Base-by-base conservation (phyloP, 2,329 filamentous ascomycete species). In the Drechslera avenae region DNA sequence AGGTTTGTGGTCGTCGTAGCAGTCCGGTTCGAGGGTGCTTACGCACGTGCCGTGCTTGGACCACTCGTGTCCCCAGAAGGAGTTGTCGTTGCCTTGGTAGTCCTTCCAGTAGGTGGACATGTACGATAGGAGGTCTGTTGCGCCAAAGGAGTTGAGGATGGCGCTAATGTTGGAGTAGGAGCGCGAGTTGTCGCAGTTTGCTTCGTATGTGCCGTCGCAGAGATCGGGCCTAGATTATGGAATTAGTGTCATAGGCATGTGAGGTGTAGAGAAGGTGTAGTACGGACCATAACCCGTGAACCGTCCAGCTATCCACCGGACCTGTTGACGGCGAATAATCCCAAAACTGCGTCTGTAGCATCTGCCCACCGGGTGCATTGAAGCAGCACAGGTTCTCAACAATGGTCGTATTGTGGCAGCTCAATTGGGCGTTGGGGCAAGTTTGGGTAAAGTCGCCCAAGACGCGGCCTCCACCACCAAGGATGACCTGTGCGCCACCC, bases 321-420 rank as follows among this genome's bases (percentile, higher is more conserved):
- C 89, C 87, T 3, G 84, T 81, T 1, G 80, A 75, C 1, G 87
- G 87, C 50, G 81, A 68, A 0, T 84, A 82, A 65, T 91, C 88
- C 88, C 88, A 91, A 74, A 91, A 91, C 63, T 91, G 88, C 2
- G 89, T 91, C 71, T 85, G 83, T 4, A 91, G 79, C 36, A 91
- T 75, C 55, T 89, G 83, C 6, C 89, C 89, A 3, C 87, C 85
- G 0, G 88, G 88, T 17, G 83, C 79, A 64, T 88, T 88, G 76
- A 90, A 88, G 74, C 89, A 91, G 76, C 89, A 91, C 5, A 85
- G 81, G 64, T 91, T 79, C 42, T 79, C 69, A n/a, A 83, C 80
- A 6, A 74, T 73, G 3, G 84, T 84, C 5, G 80, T 82, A 64
- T 86, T 86, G 50, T 85, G 82, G 66, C 87, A 90, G 62, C 84